Conservation (phyloP, 345 rosid genomes). For the Sisymbrium altissimum region DNA sequence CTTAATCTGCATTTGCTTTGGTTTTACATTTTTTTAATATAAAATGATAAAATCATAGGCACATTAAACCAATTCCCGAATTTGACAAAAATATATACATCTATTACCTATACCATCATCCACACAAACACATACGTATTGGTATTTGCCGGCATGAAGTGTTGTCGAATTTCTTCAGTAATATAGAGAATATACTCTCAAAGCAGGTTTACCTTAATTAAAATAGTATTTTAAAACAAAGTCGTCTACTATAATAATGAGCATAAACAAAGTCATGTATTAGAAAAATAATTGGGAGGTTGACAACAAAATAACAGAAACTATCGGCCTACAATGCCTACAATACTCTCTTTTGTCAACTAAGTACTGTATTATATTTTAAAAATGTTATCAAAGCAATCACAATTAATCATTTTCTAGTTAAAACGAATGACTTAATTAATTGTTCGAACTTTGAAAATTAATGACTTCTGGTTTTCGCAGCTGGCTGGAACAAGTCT, state of each 20-base stretch:
- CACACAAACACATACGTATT: neutral
- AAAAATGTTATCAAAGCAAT: no score
- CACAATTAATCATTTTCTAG: no score
- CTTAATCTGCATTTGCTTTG: neutral
- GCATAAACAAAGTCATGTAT: neutral
- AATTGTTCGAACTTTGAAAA: neutral
- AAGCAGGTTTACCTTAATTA: neutral
- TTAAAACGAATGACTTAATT: neutral
- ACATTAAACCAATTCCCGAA: neutral
- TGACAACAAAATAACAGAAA: neutral
- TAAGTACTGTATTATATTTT: neutral
- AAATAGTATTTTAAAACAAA: neutral
- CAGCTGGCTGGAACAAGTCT: conserved; percentile 16
- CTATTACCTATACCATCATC: no score
- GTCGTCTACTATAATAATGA: neutral
- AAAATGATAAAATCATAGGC: no score
- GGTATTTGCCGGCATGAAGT: conserved; percentile 4
- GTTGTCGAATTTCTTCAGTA: neutral
- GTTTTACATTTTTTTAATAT: neutral
- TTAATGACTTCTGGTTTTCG: neutral
- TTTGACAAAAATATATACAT: neutral
- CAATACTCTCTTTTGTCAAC: neutral
- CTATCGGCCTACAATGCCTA: neutral
- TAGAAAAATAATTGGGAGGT: neutral
- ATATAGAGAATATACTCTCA: neutral